Evolutionary conservation across 495 filamentous ascomycete genomes (phyloP), one percentile per base, ranked within the genome.

Genomic region (Neurospora sp.): DNA sequence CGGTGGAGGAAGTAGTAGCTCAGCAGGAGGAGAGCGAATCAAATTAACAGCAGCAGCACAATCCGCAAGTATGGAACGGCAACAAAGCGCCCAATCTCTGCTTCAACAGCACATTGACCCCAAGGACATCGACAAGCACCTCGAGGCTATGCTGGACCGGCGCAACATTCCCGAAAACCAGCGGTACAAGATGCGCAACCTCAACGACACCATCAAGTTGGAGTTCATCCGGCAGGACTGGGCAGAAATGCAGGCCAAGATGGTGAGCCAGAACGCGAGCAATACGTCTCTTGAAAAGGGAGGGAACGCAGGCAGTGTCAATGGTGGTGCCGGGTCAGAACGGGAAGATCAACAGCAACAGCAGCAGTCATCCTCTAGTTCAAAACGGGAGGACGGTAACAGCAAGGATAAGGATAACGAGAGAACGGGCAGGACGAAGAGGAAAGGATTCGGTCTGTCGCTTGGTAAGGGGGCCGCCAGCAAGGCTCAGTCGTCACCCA

Each of bases 131-230:
- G 86, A 89, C 70, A 81, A 79, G 71, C 86, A 88, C 70, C 89
- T 92, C 73, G 90, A 92, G 76, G 86, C 81, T 28, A 93, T 92
- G 87, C 78, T 92, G 69, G 92, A 97, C 82, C 89, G 93, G 38
- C 87, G 94, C 72, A 96, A 98, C 78, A 94, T 99, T 71, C 94
- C 96, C 24, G 91, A 96, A 75, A 92, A 97, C 73, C 94, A 97
- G 86, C 88, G 94, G 71, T 91, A 95, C 78, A 94, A 94, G 82
- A 97, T 99, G 93, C 89, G 96, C 38, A 93, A 89, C 39, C 84
- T 99, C 70, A 93, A 93, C 71, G 89, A 91, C 72, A 92, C 91
- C 37, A 93, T 99, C 82, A 99, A 99, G 82, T 91, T 91, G 75
- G 94, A 99, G 74, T 97, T 99, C 75, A 93, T 98, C 77, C 89